These are phyloP conservation scores for Pythium volutum DNA, from an alignment of 352 stramenopile genomes.

Conservation along the genomic window DNA sequence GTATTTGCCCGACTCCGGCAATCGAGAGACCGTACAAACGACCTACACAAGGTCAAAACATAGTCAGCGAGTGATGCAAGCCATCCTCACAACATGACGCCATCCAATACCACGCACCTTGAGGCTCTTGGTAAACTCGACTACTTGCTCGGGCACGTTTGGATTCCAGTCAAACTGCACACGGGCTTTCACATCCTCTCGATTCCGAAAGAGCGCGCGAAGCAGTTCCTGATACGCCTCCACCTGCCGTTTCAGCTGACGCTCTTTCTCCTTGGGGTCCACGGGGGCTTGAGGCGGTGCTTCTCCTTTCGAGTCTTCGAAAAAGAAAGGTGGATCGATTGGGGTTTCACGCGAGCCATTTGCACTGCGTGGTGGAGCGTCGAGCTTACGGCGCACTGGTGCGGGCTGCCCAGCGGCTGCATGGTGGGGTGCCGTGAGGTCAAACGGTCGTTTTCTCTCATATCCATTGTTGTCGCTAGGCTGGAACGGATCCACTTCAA, in stretches of 20 bases:
- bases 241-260: slow-evolving; percentile 37
- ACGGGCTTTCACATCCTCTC: slow-evolving; percentile 30
- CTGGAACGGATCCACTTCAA: not conserved
- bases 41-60: not conserved
- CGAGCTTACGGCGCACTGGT: not conserved
- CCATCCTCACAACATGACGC: no score
- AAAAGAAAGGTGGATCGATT: slow-evolving; percentile 27
- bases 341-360: not conserved
- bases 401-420: not conserved
- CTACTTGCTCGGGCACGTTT: slow-evolving; percentile 18
- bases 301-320: slow-evolving; percentile 52
- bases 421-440: not conserved
- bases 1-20: slow-evolving; percentile 13
- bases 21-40: slow-evolving; percentile 10
- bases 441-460: slow-evolving; percentile 8
- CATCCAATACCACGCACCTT: slow-evolving; percentile 12
- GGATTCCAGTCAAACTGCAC: slow-evolving; percentile 46
- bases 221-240: slow-evolving; percentile 64
- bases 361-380: not conserved
- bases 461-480: not conserved
- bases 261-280: slow-evolving; percentile 31
- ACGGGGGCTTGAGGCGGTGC: slow-evolving; percentile 15
- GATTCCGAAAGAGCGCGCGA: slow-evolving; percentile 47
- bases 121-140: slow-evolving; percentile 27
- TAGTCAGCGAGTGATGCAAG: no score